A percentile compares a stretch with the other conserved stretches of the same genome.
Evolutionary conservation across 768 basidiomycete species (phyloP).

Genomic region (Tulasnella calospora): DNA sequence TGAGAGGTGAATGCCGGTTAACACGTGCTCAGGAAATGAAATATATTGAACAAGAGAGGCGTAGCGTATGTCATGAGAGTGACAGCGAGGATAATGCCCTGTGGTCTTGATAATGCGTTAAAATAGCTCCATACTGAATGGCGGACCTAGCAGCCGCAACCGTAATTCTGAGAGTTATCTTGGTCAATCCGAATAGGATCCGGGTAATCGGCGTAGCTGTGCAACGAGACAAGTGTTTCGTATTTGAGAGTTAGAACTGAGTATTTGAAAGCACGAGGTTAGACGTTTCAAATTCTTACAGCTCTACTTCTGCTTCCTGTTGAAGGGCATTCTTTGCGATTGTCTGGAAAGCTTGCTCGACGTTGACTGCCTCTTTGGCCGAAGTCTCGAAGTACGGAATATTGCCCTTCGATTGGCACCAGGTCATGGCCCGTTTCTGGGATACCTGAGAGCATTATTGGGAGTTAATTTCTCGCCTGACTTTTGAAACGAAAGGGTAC

Average conservation of each 20-base stretch:
- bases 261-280: background rate
- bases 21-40: conserved; percentile 3
- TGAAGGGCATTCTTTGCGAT: conserved; percentile 99
- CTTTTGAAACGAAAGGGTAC: background rate
- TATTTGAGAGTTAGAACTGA: conserved; percentile 14
- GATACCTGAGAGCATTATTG: conserved; percentile 60
- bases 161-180: conserved; percentile 84
- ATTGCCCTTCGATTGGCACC: conserved; percentile 99
- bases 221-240: conserved; percentile 13
- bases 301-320: conserved; percentile 92
- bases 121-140: background rate
- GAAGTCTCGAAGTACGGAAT: conserved; percentile 99
- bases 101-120: background rate
- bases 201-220: conserved; percentile 95
- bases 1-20: background rate
- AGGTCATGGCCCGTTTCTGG: conserved; percentile 99
- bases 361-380: conserved; percentile 99
- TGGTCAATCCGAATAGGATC: conserved; percentile 97
- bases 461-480: background rate
- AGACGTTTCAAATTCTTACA: conserved; percentile 50
- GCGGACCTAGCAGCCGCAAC: conserved; percentile 70
- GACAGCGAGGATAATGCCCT: background rate
- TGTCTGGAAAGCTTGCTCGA: conserved; percentile 99
- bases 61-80: conserved; percentile 8
- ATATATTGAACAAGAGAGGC: background rate